Base-by-base conservation (phyloP, 139 green algal genomes). In the Chlorella sp. region DNA sequence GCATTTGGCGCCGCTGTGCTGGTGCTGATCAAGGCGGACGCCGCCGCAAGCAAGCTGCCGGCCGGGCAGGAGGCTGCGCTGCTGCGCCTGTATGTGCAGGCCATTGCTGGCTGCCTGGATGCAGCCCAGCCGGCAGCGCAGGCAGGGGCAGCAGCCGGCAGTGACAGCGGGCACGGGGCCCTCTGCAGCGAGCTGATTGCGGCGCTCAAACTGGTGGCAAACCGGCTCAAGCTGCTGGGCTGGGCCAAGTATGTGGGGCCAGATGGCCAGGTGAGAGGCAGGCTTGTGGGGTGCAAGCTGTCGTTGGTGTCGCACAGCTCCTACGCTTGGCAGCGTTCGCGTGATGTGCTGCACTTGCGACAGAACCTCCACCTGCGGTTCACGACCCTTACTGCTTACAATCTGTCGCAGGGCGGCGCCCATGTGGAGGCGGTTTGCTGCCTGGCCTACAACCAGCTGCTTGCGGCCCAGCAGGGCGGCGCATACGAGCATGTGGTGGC, bases 371-470 rank as follows among this genome's bases (percentile, higher is more conserved):
- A 69, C 34, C 62, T 46, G 34, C 34, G 2, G 7, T 13, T 7
- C n/a, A n/a, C n/a, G n/a, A n/a, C n/a, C n/a, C n/a, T n/a, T n/a
- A n/a, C n/a, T n/a, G n/a, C n/a, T n/a, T n/a, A n/a, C n/a, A n/a
- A n/a, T n/a, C n/a, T n/a, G n/a, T n/a, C n/a, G 75, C 34, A 64
- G 64, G 38, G 41, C 0, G 6, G 43, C 22, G 36, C n/a, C 20
- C 40, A 19, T 3, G 40, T 83, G 46, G 26, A 48, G 34, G 83
- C 83, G 14, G 20, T 87, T 5, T 58, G 54, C 51, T 51, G 24
- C 34, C 30, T 75, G 46, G 62, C 34, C 36, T 87, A 76, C 51
- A 80, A 87, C 46, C 83, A 76, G 64, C 73, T 86, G 70, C 44
- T 83, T 16, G 58, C 77, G 36, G 56, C 56, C 3, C 76, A 58